Evolutionary conservation across 495 filamentous ascomycete species (phyloP), one percentile per base, ranked within the genome.

Genomic region (Poronia punctata): DNA sequence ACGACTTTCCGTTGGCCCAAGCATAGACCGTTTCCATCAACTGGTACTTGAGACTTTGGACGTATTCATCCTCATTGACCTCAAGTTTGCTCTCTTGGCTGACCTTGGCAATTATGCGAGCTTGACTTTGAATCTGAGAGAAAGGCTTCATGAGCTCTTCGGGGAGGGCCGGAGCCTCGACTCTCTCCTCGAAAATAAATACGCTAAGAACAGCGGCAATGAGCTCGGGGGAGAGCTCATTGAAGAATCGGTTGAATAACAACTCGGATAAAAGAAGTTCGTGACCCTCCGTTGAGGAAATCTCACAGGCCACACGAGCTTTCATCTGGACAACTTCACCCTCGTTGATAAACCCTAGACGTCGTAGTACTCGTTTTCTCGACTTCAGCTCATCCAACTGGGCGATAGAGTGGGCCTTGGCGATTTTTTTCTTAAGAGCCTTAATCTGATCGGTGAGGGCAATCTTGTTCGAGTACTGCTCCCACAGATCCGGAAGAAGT

Each of bases 121-220:
- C 92, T 62, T 93, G 84, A 0, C 75, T 69, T 61, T 92, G 85
- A 31, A 97, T 83, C 57, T 88, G 83, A 33, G 80, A 74, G 60
- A 80, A 90, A 11, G 87, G 86, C 59, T 94, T 92, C 37, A 74
- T 72, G 14, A 96, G 73, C 51, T 95, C 88, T 24, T 93, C 86
- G 42, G 79, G 82, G 27, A 95, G 65, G 6, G 70, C 54, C n/a
- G 74, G 62, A 23, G 88, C 78, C 35, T 87, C 80, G 23, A 82
- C 75, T 65, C 93, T 94, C 67, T 98, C 92, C 59, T 98, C 92
- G 46, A 95, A 95, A 43, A 97, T 88, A 65, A 98, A 98, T 49
- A 84, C 84, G 54, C 85, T 93, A 36, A 98, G 70, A 7, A 85
- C 73, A 12, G 90, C 77, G 2, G 93, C 92, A 48, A 76, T 80